Conservation (phyloP, 1,139 yeast species). For the Debaryomycetaceae sp. region DNA sequence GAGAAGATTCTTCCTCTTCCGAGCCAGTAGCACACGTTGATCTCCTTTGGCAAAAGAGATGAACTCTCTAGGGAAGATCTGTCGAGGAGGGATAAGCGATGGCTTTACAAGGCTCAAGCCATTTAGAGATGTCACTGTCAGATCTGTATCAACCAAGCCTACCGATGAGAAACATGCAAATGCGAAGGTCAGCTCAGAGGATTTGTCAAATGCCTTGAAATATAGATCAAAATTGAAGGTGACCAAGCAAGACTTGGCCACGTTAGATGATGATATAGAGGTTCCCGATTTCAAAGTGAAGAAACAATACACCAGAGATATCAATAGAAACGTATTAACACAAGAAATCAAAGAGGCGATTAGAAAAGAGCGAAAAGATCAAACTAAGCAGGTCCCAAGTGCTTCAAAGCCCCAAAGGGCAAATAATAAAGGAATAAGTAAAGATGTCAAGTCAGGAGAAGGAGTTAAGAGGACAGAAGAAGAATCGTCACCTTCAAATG, state of each 20-base stretch:
- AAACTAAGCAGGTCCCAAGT: background rate
- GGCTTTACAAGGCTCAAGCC: too few relatives aligned
- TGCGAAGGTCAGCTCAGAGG: constrained; percentile 6
- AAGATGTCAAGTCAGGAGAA: background rate
- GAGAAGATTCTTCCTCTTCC: background rate
- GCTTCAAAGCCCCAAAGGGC: background rate
- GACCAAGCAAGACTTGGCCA: constrained; percentile 8
- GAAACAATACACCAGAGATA: constrained; percentile 8
- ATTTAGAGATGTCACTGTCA: too few relatives aligned
- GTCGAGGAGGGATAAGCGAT: too few relatives aligned
- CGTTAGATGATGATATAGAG: constrained; percentile 10
- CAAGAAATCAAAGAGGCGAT: constrained; percentile 8
- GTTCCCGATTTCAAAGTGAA: constrained; percentile 3
- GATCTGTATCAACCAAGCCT: background rate
- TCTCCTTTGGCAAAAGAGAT: too few relatives aligned
- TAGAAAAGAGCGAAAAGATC: constrained; percentile 3
- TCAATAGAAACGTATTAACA: constrained; percentile 8
- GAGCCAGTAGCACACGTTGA: too few relatives aligned
- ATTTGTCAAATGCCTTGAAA: constrained; percentile 11
- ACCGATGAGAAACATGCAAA: background rate
- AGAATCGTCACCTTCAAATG: background rate
- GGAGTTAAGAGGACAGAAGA: background rate
- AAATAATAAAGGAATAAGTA: background rate
- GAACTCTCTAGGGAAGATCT: too few relatives aligned
- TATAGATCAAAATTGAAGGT: constrained; percentile 10